These are phyloP conservation scores for Helotiales sp. DNA, from an alignment of 2,329 filamentous ascomycete species.

Conservation along the genomic window DNA sequence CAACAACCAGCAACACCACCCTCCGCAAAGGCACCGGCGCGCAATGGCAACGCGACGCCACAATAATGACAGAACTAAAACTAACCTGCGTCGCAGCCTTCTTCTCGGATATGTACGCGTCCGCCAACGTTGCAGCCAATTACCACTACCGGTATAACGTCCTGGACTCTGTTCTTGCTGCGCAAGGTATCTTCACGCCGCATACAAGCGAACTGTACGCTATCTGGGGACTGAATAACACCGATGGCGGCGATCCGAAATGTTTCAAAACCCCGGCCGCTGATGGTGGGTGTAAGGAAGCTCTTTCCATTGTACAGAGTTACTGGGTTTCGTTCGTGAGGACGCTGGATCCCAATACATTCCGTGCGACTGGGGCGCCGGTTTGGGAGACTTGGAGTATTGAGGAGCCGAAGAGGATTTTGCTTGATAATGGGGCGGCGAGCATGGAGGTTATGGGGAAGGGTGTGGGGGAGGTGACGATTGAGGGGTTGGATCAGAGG, in stretches of 20 bases:
- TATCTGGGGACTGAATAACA: constrained; percentile 34
- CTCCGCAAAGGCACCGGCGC: constrained; percentile 44
- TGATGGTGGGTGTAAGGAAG: constrained; percentile 40
- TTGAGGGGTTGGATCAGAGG: constrained; percentile 19
- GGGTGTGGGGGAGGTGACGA: constrained; percentile 6
- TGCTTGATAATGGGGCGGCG: constrained; percentile 14
- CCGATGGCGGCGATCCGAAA: constrained; percentile 21
- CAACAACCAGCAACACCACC: constrained; percentile 35
- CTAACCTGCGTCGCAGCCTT: constrained; percentile 14
- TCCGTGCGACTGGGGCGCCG: constrained; percentile 32
- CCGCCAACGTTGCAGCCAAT: constrained; percentile 27
- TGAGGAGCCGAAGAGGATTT: neutral
- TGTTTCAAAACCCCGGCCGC: constrained; percentile 24
- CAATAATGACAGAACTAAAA: neutral
- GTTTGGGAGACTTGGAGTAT: constrained; percentile 28
- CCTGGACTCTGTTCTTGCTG: constrained; percentile 29
- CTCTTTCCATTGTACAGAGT: constrained; percentile 39
- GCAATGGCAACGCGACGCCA: constrained; percentile 40
- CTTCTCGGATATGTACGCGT: constrained; percentile 49
- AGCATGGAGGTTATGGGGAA: constrained; percentile 17
- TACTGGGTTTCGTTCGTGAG: constrained; percentile 51
- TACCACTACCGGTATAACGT: constrained; percentile 50
- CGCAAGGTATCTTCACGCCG: constrained; percentile 48
- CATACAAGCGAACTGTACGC: constrained; percentile 32
- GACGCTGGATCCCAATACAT: constrained; percentile 47